These are phyloP conservation scores for Cadophora sp. DNA, from an alignment of 2,329 filamentous ascomycete species.

Conservation along the genomic window DNA sequence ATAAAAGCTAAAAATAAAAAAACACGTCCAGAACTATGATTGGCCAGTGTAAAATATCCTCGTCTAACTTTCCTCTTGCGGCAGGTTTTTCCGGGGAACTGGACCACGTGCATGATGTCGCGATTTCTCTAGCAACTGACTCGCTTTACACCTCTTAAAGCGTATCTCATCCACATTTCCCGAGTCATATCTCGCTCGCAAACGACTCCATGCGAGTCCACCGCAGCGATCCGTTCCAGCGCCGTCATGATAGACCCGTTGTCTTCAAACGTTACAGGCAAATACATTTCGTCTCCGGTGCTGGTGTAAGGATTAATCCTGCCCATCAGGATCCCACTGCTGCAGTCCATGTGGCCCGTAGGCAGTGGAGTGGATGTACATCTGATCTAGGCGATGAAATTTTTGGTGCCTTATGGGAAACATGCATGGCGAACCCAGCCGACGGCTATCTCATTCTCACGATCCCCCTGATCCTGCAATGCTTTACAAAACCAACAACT, in stretches of 20 bases:
- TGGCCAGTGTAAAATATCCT: not conserved
- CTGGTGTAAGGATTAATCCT: not conserved
- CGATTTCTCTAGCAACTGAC: not conserved
- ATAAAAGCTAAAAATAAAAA: too few species aligned
- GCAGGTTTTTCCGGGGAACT: not conserved
- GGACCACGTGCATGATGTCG: not conserved
- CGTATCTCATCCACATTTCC: not conserved
- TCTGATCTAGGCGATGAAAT: slow-evolving; percentile 30
- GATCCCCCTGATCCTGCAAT: slow-evolving; percentile 19
- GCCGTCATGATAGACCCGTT: slow-evolving; percentile 5
- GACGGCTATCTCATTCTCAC: slow-evolving; percentile 14
- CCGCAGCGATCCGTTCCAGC: slow-evolving; percentile 1
- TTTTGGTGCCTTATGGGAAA: slow-evolving; percentile 24
- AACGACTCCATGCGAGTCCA: not conserved
- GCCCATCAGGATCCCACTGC: slow-evolving; percentile 9
- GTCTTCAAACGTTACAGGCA: not conserved
- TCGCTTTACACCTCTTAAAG: not conserved
- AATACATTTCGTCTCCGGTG: not conserved
- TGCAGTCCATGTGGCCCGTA: slow-evolving; percentile 11
- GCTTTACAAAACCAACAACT: not conserved
- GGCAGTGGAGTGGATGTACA: slow-evolving; percentile 13
- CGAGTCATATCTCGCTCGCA: slow-evolving; percentile 8
- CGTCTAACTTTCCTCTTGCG: slow-evolving; percentile 2
- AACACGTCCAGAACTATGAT: not conserved
- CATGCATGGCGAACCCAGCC: slow-evolving; percentile 8